A percentile compares a stretch with the other conserved stretches of the same genome.
These are phyloP conservation scores for Fraxinus floribunda DNA, from an alignment of 305 asterid species.

Conservation along the genomic window DNA sequence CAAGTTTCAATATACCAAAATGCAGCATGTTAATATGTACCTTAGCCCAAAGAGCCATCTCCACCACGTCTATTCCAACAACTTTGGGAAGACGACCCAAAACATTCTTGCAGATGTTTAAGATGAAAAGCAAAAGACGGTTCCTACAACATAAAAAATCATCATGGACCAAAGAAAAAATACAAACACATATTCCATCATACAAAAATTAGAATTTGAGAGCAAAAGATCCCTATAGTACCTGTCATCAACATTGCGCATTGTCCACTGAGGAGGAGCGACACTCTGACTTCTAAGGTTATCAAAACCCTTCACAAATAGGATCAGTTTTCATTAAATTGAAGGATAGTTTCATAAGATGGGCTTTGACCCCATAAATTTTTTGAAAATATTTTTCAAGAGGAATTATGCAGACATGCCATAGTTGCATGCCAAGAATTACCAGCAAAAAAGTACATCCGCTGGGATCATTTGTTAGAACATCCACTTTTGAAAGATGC, in stretches of 20 bases:
- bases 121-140: slow-evolving; percentile 72
- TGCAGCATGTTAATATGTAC: slow-evolving; percentile 32
- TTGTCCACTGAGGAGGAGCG: slow-evolving; percentile 97
- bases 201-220: slow-evolving; percentile 12
- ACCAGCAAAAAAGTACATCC: slow-evolving; percentile 97
- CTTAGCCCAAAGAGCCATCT: slow-evolving; percentile 99
- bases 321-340: slow-evolving; percentile 27
- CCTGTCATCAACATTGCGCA: slow-evolving; percentile 99
- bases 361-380: slow-evolving; percentile 1
- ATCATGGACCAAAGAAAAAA: slow-evolving; percentile 15
- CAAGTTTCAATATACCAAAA: background rate
- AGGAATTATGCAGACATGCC: slow-evolving; percentile 12
- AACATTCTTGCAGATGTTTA: slow-evolving; percentile 79
- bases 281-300: slow-evolving; percentile 95
- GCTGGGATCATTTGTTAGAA: slow-evolving; percentile 87
- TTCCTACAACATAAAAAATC: slow-evolving; percentile 52
- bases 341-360: background rate
- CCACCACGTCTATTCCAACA: slow-evolving; percentile 74
- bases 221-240: slow-evolving; percentile 25
- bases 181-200: slow-evolving; percentile 10
- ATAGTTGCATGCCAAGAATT: slow-evolving; percentile 21
- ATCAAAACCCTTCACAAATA: slow-evolving; percentile 80
- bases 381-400: slow-evolving; percentile 6
- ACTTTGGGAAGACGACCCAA: slow-evolving; percentile 91
- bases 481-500: slow-evolving; percentile 92